phyloP scores from a whole-genome alignment of 1,139 yeast species.

The Zygotorulaspora mrakii region DNA sequence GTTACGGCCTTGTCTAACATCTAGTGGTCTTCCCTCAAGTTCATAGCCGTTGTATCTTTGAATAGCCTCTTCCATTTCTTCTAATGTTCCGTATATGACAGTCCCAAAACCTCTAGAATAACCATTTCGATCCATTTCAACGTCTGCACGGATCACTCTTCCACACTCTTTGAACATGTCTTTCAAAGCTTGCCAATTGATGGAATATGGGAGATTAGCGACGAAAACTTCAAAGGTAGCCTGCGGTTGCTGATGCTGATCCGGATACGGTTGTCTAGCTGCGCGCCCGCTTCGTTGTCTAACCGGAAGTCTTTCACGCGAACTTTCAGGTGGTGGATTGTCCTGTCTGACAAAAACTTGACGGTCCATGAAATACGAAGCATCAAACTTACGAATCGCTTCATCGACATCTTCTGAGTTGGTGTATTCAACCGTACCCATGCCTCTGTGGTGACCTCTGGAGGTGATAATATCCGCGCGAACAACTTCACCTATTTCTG shows the following conservation, averaged over 20 bases:
- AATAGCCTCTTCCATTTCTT: constrained; percentile 61
- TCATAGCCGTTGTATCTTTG: constrained; percentile 62
- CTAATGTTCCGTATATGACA: constrained; percentile 56
- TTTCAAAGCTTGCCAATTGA: constrained; percentile 80
- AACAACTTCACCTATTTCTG: constrained; percentile 64
- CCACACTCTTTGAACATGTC: constrained; percentile 81
- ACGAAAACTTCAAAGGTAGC: constrained; percentile 69
- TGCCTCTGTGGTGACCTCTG: constrained; percentile 82
- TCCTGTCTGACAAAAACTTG: constrained; percentile 89
- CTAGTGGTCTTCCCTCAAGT: constrained; percentile 65
- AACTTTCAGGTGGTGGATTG: constrained; percentile 61
- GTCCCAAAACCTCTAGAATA: constrained; percentile 86
- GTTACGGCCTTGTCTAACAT: constrained; percentile 62
- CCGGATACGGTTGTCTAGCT: constrained; percentile 17
- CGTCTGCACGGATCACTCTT: constrained; percentile 74
- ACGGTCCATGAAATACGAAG: constrained; percentile 67
- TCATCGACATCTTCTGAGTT: constrained; percentile 62
- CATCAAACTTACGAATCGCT: constrained; percentile 73
- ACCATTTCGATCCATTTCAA: constrained; percentile 64
- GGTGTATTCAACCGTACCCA: constrained; percentile 88
- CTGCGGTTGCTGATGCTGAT: constrained; percentile 29
- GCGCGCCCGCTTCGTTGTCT: constrained; percentile 19
- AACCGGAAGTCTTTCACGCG: constrained; percentile 16
- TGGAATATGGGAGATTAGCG: constrained; percentile 76
- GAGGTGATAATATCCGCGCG: constrained; percentile 85